Base-by-base conservation (phyloP, 1,284 basidiomycete genomes). In the Stygiomarasmius scandens region DNA sequence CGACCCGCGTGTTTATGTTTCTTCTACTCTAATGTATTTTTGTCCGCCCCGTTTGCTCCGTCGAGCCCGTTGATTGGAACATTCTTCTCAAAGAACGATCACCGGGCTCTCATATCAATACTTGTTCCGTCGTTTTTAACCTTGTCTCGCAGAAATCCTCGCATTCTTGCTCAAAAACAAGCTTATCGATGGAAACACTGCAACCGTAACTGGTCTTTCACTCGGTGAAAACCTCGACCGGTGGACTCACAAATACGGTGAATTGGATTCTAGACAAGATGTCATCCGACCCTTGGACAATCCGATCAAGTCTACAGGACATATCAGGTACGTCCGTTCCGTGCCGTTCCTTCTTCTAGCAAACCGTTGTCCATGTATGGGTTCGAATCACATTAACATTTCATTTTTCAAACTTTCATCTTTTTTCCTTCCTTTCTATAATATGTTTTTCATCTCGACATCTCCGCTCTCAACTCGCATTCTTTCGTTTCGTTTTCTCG, bases 221-320 rank as follows among this genome's bases (percentile, higher is more conserved):
- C 79, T 96, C 52, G 92, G 90, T 58, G 94, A 96, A 75, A 96
- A 96, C 70, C 77, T 96, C 23, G 91, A 93, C 49, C 77, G 83
- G 61, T 95, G 93, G 93, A 86, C 83, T 9, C 85, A 89, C 68
- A 80, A 89, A 61, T 77, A 93, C 55, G 90, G 92, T 56, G 86
- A 91, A 66, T 82, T 96, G 11, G 80, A 86, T 57, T 65, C 74
- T 45, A 75, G 71, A 46, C 95, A 96, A 70, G 86, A 95, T 65
- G 85, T 96, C 63, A 91, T 96, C 66, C 84, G 89, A 22, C 94
- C 93, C 3, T 76, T 96, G 38, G 80, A 87, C 61, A 87, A 87
- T 27, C 93, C 94, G n/a, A 92, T 96, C 73, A 96, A 96, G 73
- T 70, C 79, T 51, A 93, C 89, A 4, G 94, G 94, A 19, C 94